Evolutionary conservation across 1,284 basidiomycete genomes (phyloP).

Genomic region (Pterulicium gracile): DNA sequence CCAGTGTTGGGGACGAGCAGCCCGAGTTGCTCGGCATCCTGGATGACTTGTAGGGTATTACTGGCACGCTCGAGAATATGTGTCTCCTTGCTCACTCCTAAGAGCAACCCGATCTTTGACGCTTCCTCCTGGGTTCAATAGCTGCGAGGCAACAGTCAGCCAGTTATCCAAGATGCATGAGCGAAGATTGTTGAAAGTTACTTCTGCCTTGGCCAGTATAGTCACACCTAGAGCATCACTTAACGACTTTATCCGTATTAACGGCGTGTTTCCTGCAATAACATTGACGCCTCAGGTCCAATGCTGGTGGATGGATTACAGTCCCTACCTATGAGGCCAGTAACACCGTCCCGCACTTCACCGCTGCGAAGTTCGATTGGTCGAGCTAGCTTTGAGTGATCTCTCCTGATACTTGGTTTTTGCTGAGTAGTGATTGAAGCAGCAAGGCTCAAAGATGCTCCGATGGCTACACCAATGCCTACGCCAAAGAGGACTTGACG

Average conservation of each 20-base stretch:
- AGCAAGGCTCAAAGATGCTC: too few species aligned
- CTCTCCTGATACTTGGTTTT: too few species aligned
- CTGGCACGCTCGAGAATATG: not conserved
- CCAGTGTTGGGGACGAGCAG: slow-evolving; percentile 80
- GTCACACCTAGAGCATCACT: slow-evolving; percentile 89
- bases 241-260: slow-evolving; percentile 85
- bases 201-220: slow-evolving; percentile 94
- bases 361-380: slow-evolving; percentile 72
- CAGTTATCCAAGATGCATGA: not conserved
- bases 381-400: slow-evolving; percentile 35
- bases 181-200: slow-evolving; percentile 26
- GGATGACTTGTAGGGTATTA: slow-evolving; percentile 54
- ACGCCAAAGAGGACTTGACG: too few species aligned
- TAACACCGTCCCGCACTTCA: slow-evolving; percentile 65
- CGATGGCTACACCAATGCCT: too few species aligned
- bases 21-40: slow-evolving; percentile 84
- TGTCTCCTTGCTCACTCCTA: slow-evolving; percentile 59
- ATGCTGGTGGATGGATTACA: slow-evolving; percentile 3
- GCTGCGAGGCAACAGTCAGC: slow-evolving; percentile 32
- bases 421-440: too few species aligned
- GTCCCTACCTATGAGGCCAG: slow-evolving; percentile 67
- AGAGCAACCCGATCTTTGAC: slow-evolving; percentile 96
- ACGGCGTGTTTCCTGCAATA: slow-evolving; percentile 79
- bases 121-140: slow-evolving; percentile 93
- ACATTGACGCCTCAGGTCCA: not conserved